Evolutionary conservation across 2,329 filamentous ascomycete genomes (phyloP), one percentile per base, ranked within the genome.

Genomic region (Alternaria alternata): DNA sequence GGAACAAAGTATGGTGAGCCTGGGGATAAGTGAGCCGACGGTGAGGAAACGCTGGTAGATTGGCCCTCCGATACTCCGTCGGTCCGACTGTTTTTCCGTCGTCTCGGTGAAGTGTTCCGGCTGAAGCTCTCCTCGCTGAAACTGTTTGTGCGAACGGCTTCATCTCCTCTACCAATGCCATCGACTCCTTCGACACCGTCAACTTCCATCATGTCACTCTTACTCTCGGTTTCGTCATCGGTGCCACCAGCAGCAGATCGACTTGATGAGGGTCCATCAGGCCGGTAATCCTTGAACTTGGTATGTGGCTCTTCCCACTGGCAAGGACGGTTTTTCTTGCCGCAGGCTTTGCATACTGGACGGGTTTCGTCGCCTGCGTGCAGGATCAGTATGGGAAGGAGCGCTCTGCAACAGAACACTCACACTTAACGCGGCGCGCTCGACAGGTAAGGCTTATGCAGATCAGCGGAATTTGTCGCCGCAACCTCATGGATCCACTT

Each of bases 381-480:
- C 14, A 20, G n/a, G 51, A 49, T 64, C 36, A 62, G 54, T 30
- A 52, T 28, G 11, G 14, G 11, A 49, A 22, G 11, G 14, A 44
- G 42, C 20, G 48, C 24, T 12, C 30, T 26, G 5, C 7, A 22
- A 24, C 9, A 44, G 39, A 2, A 38, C 6, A 61, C 70, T 57
- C 36, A 72, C 74, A 76, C 51, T 76, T 75, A 16, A 76, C 74
- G 36, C 74, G 73, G 39, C 74, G 73, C 22, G 66, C 61, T 57
- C 74, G 65, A 57, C 74, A 76, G 14, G 73, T 75, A 38, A 72
- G 57, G 54, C 74, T 76, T 48, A 34, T 22, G 41, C 11, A 24
- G 18, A 42, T 61, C 42, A 67, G 61, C 39, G 51, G 41, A 51
- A 34, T 28, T 51, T 24, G 20, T 52, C 18, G 36, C 30, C 24